Evolutionary conservation across 768 basidiomycete species (phyloP).

Genomic region (Pulveroboletus sp.): DNA sequence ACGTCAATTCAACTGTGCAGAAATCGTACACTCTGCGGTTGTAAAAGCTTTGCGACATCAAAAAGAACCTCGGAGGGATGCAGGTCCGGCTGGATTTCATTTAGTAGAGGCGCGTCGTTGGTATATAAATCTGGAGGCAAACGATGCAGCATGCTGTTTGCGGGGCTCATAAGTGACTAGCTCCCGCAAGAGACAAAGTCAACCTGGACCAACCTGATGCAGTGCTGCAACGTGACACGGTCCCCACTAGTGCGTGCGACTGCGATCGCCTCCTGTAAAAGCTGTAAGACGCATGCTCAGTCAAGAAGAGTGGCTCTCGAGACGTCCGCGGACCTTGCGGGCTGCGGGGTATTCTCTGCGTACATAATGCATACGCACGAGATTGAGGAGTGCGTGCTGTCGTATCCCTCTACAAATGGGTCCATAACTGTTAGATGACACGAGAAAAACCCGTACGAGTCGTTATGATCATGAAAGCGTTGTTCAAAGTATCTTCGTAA

Average conservation of each 20-base stretch:
- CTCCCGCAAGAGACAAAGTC: not conserved
- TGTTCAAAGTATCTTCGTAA: constrained; percentile 81
- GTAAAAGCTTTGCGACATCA: constrained; percentile 73
- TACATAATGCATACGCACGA: constrained; percentile 74
- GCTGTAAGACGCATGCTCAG: constrained; percentile 35
- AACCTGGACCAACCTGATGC: constrained; percentile 53
- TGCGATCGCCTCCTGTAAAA: constrained; percentile 70
- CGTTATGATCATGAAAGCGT: constrained; percentile 72
- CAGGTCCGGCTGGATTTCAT: constrained; percentile 71
- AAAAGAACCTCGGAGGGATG: constrained; percentile 73
- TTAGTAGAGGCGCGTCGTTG: constrained; percentile 48
- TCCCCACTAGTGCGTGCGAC: constrained; percentile 73
- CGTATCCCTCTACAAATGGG: constrained; percentile 55
- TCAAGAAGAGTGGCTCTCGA: not conserved
- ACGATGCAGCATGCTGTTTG: constrained; percentile 62
- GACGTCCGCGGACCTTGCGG: constrained; percentile 45
- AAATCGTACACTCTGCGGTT: constrained; percentile 51
- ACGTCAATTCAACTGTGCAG: not conserved
- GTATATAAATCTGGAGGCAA: constrained; percentile 43
- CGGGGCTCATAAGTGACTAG: constrained; percentile 10
- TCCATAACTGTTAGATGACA: not conserved
- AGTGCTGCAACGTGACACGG: constrained; percentile 68
- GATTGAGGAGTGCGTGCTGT: constrained; percentile 73
- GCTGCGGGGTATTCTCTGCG: constrained; percentile 65
- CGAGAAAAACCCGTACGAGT: constrained; percentile 53